These are phyloP conservation scores for Rhizophora apiculata DNA, from an alignment of 345 rosid genomes.

Conservation along the genomic window DNA sequence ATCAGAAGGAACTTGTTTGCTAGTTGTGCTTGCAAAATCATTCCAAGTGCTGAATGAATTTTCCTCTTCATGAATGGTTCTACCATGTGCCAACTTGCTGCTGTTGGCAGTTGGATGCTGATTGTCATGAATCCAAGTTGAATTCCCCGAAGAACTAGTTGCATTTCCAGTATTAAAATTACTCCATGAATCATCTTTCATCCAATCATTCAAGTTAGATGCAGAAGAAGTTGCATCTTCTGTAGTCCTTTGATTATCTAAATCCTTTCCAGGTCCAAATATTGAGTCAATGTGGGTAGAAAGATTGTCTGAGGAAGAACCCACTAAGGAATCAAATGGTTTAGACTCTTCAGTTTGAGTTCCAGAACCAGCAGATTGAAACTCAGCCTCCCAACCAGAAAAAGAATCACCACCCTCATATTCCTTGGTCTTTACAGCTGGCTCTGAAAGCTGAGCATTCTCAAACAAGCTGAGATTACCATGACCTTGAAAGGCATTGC, in stretches of 20 bases:
- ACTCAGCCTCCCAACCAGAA: constrained; percentile 49
- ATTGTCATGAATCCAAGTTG: constrained; percentile 44
- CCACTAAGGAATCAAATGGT: constrained; percentile 40
- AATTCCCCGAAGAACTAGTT: constrained; percentile 33
- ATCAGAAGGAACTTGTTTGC: constrained; percentile 25
- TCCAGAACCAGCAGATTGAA: constrained; percentile 42
- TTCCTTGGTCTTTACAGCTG: constrained; percentile 19
- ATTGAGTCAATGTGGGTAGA: constrained; percentile 59
- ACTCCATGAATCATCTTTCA: constrained; percentile 47
- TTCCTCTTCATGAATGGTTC: constrained; percentile 36
- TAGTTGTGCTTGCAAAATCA: constrained; percentile 51
- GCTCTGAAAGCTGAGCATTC: constrained; percentile 38
- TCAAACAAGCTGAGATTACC: constrained; percentile 34
- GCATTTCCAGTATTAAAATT: constrained; percentile 20
- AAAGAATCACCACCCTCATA: constrained; percentile 31
- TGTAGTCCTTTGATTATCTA: constrained; percentile 24
- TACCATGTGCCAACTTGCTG: constrained; percentile 24
- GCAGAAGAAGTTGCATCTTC: constrained; percentile 34
- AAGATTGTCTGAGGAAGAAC: constrained; percentile 40
- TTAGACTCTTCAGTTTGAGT: constrained; percentile 29
- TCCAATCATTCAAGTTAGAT: constrained; percentile 41
- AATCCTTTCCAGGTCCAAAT: constrained; percentile 48
- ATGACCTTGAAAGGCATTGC: constrained; percentile 28
- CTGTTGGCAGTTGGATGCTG: constrained; percentile 30
- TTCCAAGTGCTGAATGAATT: constrained; percentile 64